Conservation (phyloP, 2,329 filamentous ascomycete species). For the Fonsecaea erecta region DNA sequence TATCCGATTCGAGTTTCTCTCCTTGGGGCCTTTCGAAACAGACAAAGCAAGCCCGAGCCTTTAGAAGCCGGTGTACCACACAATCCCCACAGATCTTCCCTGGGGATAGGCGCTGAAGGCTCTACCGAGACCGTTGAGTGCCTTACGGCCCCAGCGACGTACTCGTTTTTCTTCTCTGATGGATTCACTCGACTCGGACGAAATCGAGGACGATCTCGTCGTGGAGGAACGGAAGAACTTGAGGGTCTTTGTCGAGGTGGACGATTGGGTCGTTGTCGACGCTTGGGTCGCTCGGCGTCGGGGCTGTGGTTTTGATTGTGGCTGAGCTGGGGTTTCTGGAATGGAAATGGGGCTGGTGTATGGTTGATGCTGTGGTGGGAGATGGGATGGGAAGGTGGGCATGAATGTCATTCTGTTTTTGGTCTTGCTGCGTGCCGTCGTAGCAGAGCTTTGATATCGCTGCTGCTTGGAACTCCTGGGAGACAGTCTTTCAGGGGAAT, state of each 20-base stretch:
- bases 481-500: neutral
- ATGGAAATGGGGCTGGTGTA: no score
- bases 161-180: conserved; percentile 9
- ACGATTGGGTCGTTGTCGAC: conserved; percentile 5
- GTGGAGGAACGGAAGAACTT: conserved; percentile 9
- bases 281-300: conserved; percentile 13
- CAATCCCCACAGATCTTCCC: conserved; percentile 4
- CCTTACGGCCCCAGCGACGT: conserved; percentile 18
- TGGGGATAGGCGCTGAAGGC: conserved; percentile 17
- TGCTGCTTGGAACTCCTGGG: neutral
- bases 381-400: conserved; percentile 17
- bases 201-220: conserved; percentile 8
- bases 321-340: neutral
- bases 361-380: conserved; percentile 15
- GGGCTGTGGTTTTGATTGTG: neutral
- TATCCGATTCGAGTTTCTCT: no score
- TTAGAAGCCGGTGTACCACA: conserved; percentile 18
- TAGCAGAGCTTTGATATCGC: neutral
- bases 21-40: neutral
- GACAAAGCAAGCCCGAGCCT: neutral
- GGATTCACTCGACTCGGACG: neutral
- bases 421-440: neutral
- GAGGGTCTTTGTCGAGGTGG: conserved; percentile 7
- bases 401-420: conserved; percentile 16
- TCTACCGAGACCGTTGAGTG: conserved; percentile 4